A percentile compares a stretch with the other conserved stretches of the same genome.
Evolutionary conservation across 257 asterid genomes (phyloP).

Genomic region (Ajuga chamaepitys): DNA sequence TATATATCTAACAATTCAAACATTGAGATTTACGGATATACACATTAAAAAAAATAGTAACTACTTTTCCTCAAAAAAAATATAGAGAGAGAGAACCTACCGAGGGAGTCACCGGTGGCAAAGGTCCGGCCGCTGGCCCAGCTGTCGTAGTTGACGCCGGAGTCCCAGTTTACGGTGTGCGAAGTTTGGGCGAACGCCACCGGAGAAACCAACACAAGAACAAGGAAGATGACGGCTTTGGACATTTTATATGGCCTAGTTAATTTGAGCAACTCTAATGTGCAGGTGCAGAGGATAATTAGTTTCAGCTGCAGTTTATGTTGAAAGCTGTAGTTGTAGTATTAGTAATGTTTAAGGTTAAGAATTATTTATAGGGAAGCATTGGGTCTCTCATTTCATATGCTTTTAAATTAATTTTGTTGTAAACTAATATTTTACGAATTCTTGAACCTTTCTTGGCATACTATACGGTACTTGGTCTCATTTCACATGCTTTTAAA

Average conservation of each 20-base stretch:
- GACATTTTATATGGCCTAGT: constrained; percentile 23
- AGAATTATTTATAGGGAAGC: constrained; percentile 4
- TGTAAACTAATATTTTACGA: background rate
- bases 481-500: too few relatives aligned
- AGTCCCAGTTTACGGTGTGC: constrained; percentile 48
- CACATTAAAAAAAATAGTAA: too few relatives aligned
- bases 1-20: too few relatives aligned
- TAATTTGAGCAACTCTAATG: too few relatives aligned
- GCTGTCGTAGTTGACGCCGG: constrained; percentile 15
- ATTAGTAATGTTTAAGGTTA: background rate
- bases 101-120: constrained; percentile 35
- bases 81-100: constrained; percentile 29
- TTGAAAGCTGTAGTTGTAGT: background rate
- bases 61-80: too few relatives aligned
- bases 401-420: background rate
- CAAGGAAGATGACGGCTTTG: constrained; percentile 10
- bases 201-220: constrained; percentile 32
- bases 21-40: too few relatives aligned
- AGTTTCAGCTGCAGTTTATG: constrained; percentile 11
- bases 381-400: background rate
- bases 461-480: too few relatives aligned
- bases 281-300: too few relatives aligned
- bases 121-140: constrained; percentile 49
- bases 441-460: too few relatives aligned
- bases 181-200: constrained; percentile 32